Percentiles rank a stretch among this genome's conserved stretches.
Conservation (phyloP, 495 filamentous ascomycete genomes). For the Penicillium psychrofluorescens region DNA sequence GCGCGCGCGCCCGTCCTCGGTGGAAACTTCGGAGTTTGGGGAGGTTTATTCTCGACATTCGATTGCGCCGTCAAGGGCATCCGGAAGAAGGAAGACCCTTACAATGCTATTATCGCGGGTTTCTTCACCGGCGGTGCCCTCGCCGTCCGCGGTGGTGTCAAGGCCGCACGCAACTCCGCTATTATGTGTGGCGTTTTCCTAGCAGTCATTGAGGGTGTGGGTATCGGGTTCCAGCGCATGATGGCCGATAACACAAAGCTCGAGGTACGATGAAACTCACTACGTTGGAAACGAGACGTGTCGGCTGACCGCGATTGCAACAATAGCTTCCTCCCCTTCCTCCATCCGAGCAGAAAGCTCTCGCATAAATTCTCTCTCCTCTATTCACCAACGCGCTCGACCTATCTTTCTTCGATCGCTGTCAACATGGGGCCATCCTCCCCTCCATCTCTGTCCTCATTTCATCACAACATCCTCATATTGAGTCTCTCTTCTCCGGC, state of each 20-base stretch:
- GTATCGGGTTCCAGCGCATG: slow-evolving; percentile 95
- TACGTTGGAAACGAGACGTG: too few relatives aligned
- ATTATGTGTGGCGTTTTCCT: slow-evolving; percentile 92
- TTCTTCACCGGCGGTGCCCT: slow-evolving; percentile 95
- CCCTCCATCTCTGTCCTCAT: slow-evolving; percentile 3
- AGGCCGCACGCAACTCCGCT: slow-evolving; percentile 84
- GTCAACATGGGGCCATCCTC: not conserved
- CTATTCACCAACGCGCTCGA: not conserved
- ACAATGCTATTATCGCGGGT: slow-evolving; percentile 91
- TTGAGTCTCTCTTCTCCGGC: slow-evolving; percentile 41
- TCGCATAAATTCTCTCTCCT: slow-evolving; percentile 23
- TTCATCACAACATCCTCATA: slow-evolving; percentile 25
- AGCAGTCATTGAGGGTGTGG: slow-evolving; percentile 96
- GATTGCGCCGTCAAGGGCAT: slow-evolving; percentile 96
- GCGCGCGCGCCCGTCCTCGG: slow-evolving; percentile 90
- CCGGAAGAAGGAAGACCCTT: slow-evolving; percentile 94
- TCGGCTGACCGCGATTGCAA: too few relatives aligned
- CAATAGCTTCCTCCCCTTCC: slow-evolving; percentile 34
- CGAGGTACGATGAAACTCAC: slow-evolving; percentile 44
- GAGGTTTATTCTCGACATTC: slow-evolving; percentile 83
- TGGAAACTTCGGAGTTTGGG: slow-evolving; percentile 97
- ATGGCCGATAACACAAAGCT: slow-evolving; percentile 87
- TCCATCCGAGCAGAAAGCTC: slow-evolving; percentile 33
- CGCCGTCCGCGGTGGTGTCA: slow-evolving; percentile 81
- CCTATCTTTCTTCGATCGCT: slow-evolving; percentile 6